phyloP scores from a whole-genome alignment of 2,329 filamentous ascomycete species.

The Zymoseptoria brevis region DNA sequence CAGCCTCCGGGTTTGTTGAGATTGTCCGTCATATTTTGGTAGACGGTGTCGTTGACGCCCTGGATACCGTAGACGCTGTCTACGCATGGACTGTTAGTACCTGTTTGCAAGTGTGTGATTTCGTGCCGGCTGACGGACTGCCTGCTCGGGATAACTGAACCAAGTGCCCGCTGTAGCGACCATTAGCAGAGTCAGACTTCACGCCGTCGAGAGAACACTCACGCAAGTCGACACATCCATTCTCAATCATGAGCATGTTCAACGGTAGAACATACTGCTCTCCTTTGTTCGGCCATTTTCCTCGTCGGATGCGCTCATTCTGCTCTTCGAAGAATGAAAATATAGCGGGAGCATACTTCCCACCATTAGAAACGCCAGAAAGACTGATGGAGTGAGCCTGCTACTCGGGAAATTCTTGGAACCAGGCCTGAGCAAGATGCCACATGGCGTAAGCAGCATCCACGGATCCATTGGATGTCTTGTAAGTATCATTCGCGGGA shows the following conservation, averaged over 20 bases:
- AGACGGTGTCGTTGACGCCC: slow-evolving; percentile 46
- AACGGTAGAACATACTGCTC: slow-evolving; percentile 53
- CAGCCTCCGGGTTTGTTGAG: slow-evolving; percentile 47
- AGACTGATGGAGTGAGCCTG: slow-evolving; percentile 42
- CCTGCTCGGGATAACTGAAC: not conserved
- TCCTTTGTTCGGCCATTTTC: slow-evolving; percentile 41
- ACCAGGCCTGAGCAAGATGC: slow-evolving; percentile 56
- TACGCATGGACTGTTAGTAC: slow-evolving; percentile 53
- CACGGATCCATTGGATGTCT: slow-evolving; percentile 28
- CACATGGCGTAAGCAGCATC: slow-evolving; percentile 45
- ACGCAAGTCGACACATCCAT: slow-evolving; percentile 5
- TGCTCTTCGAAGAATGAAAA: slow-evolving; percentile 52
- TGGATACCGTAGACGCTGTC: slow-evolving; percentile 60
- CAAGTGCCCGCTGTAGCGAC: not conserved
- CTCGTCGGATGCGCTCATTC: slow-evolving; percentile 49
- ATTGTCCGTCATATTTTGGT: slow-evolving; percentile 37
- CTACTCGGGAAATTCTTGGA: slow-evolving; percentile 37
- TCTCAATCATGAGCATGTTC: slow-evolving; percentile 10
- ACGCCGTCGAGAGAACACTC: not conserved
- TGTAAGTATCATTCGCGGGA: slow-evolving; percentile 31
- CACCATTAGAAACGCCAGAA: slow-evolving; percentile 40
- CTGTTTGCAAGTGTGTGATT: slow-evolving; percentile 64
- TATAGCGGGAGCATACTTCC: slow-evolving; percentile 55
- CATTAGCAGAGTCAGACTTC: not conserved
- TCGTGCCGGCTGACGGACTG: slow-evolving; percentile 45